phyloP scores from a whole-genome alignment of 148 eudicot species.

The Cornus kousa region DNA sequence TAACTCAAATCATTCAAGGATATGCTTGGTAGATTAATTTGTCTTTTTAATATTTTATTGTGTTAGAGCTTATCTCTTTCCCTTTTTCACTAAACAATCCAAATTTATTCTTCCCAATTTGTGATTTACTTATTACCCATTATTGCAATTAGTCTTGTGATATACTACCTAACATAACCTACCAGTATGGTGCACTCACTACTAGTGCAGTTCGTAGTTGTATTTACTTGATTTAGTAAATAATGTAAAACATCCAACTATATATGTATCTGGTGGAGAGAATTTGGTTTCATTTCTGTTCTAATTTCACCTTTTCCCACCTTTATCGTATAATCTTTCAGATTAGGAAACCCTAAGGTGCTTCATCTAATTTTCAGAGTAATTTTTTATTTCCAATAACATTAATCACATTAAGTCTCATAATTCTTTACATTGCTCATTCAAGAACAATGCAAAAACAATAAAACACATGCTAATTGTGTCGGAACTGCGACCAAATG shows the following conservation, averaged over 20 bases:
- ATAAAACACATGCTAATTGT: too few species aligned
- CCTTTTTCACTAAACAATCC: not conserved
- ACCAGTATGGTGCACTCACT: not conserved
- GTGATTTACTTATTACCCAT: not conserved
- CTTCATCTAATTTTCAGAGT: too few species aligned
- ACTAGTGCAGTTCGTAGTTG: not conserved
- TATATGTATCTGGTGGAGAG: too few species aligned
- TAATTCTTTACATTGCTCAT: too few species aligned
- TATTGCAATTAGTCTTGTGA: not conserved
- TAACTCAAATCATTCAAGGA: not conserved
- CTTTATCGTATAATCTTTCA: too few species aligned
- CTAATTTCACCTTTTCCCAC: too few species aligned
- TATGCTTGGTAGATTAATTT: not conserved
- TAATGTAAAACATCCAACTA: not conserved
- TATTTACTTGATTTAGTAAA: not conserved
- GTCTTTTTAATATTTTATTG: not conserved
- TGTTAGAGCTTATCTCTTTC: not conserved
- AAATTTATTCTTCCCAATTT: not conserved
- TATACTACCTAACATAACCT: not conserved
- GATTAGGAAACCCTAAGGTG: too few species aligned
- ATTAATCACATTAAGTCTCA: too few species aligned
- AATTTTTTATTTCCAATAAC: too few species aligned
- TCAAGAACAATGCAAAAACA: too few species aligned
- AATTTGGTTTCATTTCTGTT: too few species aligned
- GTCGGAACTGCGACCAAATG: too few species aligned